These are phyloP conservation scores for Canavalia gladiata DNA, from an alignment of 306 rosid genomes.

Conservation along the genomic window DNA sequence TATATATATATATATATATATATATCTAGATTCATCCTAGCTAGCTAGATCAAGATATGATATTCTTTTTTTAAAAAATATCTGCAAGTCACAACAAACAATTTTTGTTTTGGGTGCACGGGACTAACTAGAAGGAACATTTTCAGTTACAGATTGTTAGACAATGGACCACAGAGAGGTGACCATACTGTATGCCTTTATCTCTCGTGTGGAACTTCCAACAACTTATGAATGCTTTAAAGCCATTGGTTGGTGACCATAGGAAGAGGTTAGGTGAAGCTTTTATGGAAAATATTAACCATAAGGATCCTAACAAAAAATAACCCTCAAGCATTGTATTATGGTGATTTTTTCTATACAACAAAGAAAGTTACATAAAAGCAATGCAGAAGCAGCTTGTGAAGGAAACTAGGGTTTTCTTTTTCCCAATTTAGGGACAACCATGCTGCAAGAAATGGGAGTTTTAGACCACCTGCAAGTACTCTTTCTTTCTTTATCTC, in stretches of 20 bases:
- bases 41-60: conserved; percentile 19
- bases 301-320: conserved; percentile 32
- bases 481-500: conserved; percentile 34
- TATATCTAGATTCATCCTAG: conserved; percentile 35
- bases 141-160: conserved; percentile 57
- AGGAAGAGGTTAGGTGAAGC: conserved; percentile 58
- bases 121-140: conserved; percentile 49
- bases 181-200: conserved; percentile 51
- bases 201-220: conserved; percentile 54
- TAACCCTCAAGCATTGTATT: conserved; percentile 19
- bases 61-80: conserved; percentile 5
- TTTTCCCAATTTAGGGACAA: conserved; percentile 49
- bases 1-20: too few relatives aligned
- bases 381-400: conserved; percentile 40
- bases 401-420: conserved; percentile 58
- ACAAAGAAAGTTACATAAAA: conserved; percentile 42
- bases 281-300: conserved; percentile 61
- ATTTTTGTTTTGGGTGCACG: conserved; percentile 43
- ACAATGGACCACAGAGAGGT: conserved; percentile 64
- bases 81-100: conserved; percentile 50
- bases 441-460: conserved; percentile 43
- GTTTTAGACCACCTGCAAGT: conserved; percentile 53
- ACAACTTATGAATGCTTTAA: conserved; percentile 56
- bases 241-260: conserved; percentile 57
- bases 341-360: conserved; percentile 40